Conservation (phyloP, 257 asterid species). For the Solanum pimpinellifolium region DNA sequence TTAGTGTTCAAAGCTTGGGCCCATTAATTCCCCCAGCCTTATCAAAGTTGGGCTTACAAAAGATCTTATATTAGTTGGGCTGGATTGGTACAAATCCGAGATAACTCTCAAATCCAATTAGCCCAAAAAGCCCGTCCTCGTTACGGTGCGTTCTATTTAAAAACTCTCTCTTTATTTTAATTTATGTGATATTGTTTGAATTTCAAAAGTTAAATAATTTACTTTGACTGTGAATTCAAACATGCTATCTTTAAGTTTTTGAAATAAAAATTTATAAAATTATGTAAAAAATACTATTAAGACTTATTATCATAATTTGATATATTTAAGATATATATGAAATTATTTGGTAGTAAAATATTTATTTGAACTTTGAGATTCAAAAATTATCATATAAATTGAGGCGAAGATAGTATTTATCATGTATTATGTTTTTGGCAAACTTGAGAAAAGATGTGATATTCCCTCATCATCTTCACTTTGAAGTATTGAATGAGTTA, state of each 20-base stretch:
- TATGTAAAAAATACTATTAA: too few species aligned
- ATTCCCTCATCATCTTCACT: background rate
- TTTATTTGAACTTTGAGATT: too few species aligned
- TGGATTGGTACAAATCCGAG: background rate
- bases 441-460: background rate
- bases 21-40: background rate
- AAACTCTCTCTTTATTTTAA: too few species aligned
- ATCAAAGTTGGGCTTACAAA: background rate
- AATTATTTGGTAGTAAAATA: too few species aligned
- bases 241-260: too few species aligned
- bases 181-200: too few species aligned
- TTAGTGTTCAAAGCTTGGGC: background rate
- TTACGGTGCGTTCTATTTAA: fast-evolving
- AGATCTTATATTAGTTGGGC: background rate
- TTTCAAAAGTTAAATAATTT: too few species aligned
- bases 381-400: background rate
- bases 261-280: too few species aligned
- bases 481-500: background rate
- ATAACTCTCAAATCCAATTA: background rate
- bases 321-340: too few species aligned
- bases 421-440: background rate
- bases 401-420: too few species aligned
- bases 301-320: too few species aligned
- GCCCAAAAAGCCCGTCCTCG: background rate
- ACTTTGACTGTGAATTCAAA: too few species aligned